Evolutionary conservation across 2,329 filamentous ascomycete genomes (phyloP).

Genomic region (Hyphodiscus sp.): DNA sequence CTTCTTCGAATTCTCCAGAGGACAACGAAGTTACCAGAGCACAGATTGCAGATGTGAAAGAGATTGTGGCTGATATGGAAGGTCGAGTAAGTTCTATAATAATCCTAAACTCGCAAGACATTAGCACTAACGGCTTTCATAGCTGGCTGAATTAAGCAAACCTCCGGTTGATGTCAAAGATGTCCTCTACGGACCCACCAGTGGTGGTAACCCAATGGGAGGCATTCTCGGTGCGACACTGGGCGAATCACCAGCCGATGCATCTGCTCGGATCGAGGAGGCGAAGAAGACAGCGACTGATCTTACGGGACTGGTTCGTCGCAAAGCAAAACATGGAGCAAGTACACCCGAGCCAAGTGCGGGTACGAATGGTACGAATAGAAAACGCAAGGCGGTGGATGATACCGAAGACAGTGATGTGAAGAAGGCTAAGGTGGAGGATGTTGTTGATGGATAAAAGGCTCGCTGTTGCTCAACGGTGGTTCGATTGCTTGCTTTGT

Average conservation of each 20-base stretch:
- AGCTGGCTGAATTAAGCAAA: conserved; percentile 63
- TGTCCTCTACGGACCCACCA: conserved; percentile 45
- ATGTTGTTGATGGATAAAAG: neutral
- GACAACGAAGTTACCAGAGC: conserved; percentile 58
- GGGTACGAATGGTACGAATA: conserved; percentile 33
- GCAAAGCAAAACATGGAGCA: neutral
- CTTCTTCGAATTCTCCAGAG: conserved; percentile 55
- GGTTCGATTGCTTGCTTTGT: neutral
- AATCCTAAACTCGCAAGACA: neutral
- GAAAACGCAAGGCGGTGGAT: conserved; percentile 49
- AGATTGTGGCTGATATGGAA: conserved; percentile 74
- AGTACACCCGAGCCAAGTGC: conserved; percentile 22
- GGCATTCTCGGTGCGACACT: conserved; percentile 59
- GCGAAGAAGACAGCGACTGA: conserved; percentile 65
- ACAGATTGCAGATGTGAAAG: conserved; percentile 66
- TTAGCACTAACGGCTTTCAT: conserved; percentile 11
- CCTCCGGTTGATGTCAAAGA: conserved; percentile 53
- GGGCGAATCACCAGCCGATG: conserved; percentile 54
- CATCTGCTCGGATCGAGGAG: conserved; percentile 60
- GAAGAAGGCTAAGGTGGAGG: conserved; percentile 29
- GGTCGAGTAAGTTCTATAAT: conserved; percentile 48
- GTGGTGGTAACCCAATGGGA: conserved; percentile 36
- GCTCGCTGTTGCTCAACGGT: neutral
- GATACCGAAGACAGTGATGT: conserved; percentile 24
- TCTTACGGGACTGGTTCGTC: neutral